Base-by-base conservation (phyloP, 441 rosid genomes). In the Aquilaria agallochum region DNA sequence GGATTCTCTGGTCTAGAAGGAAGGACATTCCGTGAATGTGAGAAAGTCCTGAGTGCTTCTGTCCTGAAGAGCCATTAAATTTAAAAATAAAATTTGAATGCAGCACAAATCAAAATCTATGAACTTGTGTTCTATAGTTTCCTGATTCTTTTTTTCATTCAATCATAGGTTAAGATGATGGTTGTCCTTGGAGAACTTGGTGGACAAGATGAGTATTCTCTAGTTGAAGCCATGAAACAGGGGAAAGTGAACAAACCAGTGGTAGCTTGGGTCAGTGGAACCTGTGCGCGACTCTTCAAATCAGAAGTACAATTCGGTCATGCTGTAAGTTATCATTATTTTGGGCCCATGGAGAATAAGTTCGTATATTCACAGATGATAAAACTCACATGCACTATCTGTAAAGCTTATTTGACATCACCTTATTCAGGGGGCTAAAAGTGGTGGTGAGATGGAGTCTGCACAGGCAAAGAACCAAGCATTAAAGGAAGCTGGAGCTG, bases 391-490 rank as follows among this genome's bases (percentile, higher is more conserved):
- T 40, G 45, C 45, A 40, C 9, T 5, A 40, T 40, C 45, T 8
- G 46, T 50, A 20, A 9, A 50, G 5, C 36, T 13, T 33, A 56
- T 72, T 54, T 52, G 47, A 31, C 13, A 46, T 52, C 40, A 36
- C 57, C 47, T 31, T 46, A 57, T 64, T 62, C 72, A 85, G 91
- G 91, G 91, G 27, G 91, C 91, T 67, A 85, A 85, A 77, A 85
- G 88, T 74, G 91, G 88, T 8, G 84, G 84, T 33, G 91, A 80
- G 75, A 49, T 83, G 83, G 91, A 85, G 64, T 85, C 91, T 15
- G 88, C 91, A 53, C 91, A 85, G 71, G 88, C 84, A 33, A 85
- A 85, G 81, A 85, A 80, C 71, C 83, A 85, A 69, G 88, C 91
- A 59, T 65, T 85, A 50, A 70, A 56, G 56, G 86, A 80, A 56